These are phyloP conservation scores for Macrolepiota albuminosa DNA, from an alignment of 768 basidiomycete species.

Conservation along the genomic window DNA sequence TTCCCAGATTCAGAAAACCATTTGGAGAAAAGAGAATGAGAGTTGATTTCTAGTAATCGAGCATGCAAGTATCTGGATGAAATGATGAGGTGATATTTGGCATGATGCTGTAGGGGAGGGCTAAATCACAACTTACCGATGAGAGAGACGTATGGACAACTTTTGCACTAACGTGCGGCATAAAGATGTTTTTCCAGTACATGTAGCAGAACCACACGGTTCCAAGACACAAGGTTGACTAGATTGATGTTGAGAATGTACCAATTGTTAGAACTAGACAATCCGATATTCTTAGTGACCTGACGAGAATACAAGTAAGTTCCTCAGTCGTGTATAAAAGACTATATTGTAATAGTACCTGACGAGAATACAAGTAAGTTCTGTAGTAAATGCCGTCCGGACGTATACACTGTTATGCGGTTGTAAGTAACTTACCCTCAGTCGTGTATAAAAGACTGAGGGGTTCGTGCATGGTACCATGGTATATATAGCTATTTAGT, in stretches of 20 bases:
- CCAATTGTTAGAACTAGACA: too few species aligned
- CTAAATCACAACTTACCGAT: slow-evolving; percentile 46
- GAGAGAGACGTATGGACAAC: slow-evolving; percentile 82
- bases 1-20: slow-evolving; percentile 99
- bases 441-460: too few species aligned
- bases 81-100: neutral
- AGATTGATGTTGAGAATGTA: neutral
- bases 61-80: slow-evolving; percentile 70
- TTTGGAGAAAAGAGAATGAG: slow-evolving; percentile 95
- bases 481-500: too few species aligned
- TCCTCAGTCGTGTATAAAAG: too few species aligned
- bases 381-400: too few species aligned
- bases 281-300: too few species aligned
- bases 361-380: too few species aligned
- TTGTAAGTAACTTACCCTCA: too few species aligned
- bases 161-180: slow-evolving; percentile 96
- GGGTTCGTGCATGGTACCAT: too few species aligned
- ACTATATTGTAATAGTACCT: too few species aligned
- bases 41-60: slow-evolving; percentile 94
- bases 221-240: slow-evolving; percentile 95
- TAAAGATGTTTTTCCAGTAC: slow-evolving; percentile 95
- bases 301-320: too few species aligned
- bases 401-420: too few species aligned
- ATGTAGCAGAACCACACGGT: slow-evolving; percentile 89
- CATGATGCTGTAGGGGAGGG: neutral